Conservation (phyloP, 2,329 filamentous ascomycete species). For the Penicillium polonicum region DNA sequence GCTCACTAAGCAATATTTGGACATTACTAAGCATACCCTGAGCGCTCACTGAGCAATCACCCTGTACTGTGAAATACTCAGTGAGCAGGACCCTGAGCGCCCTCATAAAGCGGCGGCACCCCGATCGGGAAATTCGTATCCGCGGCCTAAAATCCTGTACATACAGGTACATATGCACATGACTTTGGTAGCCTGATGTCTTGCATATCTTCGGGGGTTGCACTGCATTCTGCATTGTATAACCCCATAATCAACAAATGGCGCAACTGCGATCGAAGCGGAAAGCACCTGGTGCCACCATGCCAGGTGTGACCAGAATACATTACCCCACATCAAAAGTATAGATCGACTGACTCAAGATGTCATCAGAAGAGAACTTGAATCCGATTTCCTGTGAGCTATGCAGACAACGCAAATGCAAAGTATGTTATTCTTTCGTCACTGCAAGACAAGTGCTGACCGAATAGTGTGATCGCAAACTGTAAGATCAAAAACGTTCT, state of each 20-base stretch:
- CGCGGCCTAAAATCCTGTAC: too few species aligned
- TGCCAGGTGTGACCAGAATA: slow-evolving; percentile 8
- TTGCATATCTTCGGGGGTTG: neutral
- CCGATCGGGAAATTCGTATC: too few species aligned
- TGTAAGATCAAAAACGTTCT: slow-evolving; percentile 13
- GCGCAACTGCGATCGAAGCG: slow-evolving; percentile 12
- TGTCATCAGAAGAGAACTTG: slow-evolving; percentile 9
- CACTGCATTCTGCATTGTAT: neutral
- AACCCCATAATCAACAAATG: neutral
- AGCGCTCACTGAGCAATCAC: too few species aligned
- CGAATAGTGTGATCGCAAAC: slow-evolving; percentile 23
- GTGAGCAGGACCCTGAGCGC: too few species aligned
- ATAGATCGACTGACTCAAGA: slow-evolving; percentile 2
- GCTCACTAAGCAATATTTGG: too few species aligned
- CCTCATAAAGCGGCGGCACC: too few species aligned
- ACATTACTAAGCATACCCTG: too few species aligned
- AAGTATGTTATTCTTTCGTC: slow-evolving; percentile 12
- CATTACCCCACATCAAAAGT: neutral
- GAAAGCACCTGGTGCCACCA: slow-evolving; percentile 5
- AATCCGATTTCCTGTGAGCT: slow-evolving; percentile 23
- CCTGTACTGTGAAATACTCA: too few species aligned
- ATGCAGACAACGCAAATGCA: slow-evolving; percentile 27
- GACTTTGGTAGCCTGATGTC: neutral
- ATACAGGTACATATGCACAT: neutral
- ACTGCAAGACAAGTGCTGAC: slow-evolving; percentile 6